Conservation (phyloP, 2,329 filamentous ascomycete genomes). For the Diaporthe sp. region DNA sequence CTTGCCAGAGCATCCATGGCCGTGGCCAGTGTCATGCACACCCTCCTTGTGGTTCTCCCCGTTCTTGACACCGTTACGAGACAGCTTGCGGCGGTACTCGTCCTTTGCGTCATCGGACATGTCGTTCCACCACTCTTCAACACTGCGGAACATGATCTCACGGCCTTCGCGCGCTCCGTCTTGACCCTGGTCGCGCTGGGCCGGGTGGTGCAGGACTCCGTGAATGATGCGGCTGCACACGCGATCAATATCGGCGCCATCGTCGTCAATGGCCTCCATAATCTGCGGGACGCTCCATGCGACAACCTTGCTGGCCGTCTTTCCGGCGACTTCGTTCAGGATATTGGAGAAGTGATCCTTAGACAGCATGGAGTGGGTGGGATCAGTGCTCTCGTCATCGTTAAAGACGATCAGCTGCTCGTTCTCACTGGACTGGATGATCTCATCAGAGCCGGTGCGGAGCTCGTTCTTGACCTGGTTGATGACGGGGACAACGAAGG, state of each 20-base stretch:
- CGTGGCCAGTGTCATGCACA: slow-evolving; percentile 85
- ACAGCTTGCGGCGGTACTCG: slow-evolving; percentile 80
- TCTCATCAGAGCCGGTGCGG: slow-evolving; percentile 85
- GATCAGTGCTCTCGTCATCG: slow-evolving; percentile 81
- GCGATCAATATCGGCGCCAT: slow-evolving; percentile 76
- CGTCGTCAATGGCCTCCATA: slow-evolving; percentile 89
- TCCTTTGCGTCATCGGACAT: slow-evolving; percentile 74
- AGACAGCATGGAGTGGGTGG: slow-evolving; percentile 94
- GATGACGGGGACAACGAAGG: slow-evolving; percentile 88
- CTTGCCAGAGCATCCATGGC: slow-evolving; percentile 85
- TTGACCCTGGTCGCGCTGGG: slow-evolving; percentile 77
- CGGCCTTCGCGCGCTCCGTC: slow-evolving; percentile 82
- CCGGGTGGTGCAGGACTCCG: slow-evolving; percentile 90
- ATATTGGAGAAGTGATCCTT: slow-evolving; percentile 96
- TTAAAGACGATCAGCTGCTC: slow-evolving; percentile 91
- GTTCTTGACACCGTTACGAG: slow-evolving; percentile 80
- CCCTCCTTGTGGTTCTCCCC: slow-evolving; percentile 90
- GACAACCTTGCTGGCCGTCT: slow-evolving; percentile 82
- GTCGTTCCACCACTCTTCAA: slow-evolving; percentile 85
- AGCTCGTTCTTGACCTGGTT: slow-evolving; percentile 89
- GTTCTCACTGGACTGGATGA: slow-evolving; percentile 86
- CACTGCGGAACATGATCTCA: slow-evolving; percentile 80
- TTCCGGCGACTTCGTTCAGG: slow-evolving; percentile 89
- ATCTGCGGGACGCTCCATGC: slow-evolving; percentile 91
- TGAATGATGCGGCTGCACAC: slow-evolving; percentile 82